phyloP scores from a whole-genome alignment of 768 basidiomycete genomes.

The Cystobasidium tubakii region DNA sequence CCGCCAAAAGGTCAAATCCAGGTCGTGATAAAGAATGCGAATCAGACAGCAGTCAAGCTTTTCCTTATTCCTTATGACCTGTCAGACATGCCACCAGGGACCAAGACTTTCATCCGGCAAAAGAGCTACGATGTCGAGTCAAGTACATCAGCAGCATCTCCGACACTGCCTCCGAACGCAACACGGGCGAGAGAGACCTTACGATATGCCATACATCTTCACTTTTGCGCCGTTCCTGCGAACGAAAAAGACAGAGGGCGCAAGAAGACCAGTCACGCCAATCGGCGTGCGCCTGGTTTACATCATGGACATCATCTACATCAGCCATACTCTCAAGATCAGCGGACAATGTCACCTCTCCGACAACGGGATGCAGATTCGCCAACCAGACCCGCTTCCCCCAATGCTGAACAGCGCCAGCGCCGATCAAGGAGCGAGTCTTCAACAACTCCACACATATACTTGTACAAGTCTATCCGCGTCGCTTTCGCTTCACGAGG shows the following conservation, averaged over 20 bases:
- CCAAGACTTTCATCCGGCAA: conserved; percentile 47
- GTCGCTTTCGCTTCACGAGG: conserved; percentile 48
- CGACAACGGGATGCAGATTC: background rate
- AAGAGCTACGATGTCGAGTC: conserved; percentile 42
- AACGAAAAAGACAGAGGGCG: conserved; percentile 9
- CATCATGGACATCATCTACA: background rate
- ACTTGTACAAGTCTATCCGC: conserved; percentile 46
- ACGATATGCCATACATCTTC: conserved; percentile 47
- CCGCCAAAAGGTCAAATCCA: conserved; percentile 48
- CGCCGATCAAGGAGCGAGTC: background rate
- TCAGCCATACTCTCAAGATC: background rate
- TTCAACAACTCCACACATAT: conserved; percentile 40
- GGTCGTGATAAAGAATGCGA: conserved; percentile 47
- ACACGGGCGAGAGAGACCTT: conserved; percentile 41
- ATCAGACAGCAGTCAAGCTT: conserved; percentile 47
- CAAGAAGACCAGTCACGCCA: conserved; percentile 10
- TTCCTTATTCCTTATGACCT: conserved; percentile 49
- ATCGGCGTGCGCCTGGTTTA: background rate
- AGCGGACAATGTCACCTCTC: background rate
- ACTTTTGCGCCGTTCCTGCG: conserved; percentile 47
- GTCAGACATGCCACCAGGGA: conserved; percentile 45
- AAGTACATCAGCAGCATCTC: background rate
- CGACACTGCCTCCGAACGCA: background rate
- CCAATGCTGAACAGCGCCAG: background rate
- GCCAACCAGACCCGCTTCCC: background rate